phyloP scores from a whole-genome alignment of 2,329 filamentous ascomycete species.

The Elsinoe ampelina region DNA sequence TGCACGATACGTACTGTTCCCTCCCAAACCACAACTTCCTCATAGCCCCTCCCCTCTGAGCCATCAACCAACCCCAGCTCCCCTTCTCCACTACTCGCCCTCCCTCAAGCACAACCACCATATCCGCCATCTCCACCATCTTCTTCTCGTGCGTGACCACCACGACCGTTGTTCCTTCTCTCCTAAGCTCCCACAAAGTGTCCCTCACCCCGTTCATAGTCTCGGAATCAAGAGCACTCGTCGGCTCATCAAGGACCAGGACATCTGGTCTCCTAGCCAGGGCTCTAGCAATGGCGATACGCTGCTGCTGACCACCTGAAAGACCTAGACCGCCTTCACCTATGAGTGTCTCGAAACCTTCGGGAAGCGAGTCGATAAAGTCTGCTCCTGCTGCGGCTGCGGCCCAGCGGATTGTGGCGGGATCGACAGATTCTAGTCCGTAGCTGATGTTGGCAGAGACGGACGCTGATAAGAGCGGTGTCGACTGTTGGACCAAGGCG shows the following conservation, averaged over 20 bases:
- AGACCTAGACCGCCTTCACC: constrained; percentile 67
- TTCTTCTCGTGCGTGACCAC: constrained; percentile 73
- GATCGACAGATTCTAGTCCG: constrained; percentile 52
- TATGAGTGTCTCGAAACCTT: constrained; percentile 62
- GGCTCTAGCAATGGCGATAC: constrained; percentile 71
- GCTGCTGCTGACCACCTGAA: constrained; percentile 75
- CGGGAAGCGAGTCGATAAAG: constrained; percentile 63
- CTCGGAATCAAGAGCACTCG: constrained; percentile 65
- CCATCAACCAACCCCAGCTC: constrained; percentile 51
- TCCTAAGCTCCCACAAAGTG: constrained; percentile 50
- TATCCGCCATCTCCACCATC: constrained; percentile 77
- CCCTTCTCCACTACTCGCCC: constrained; percentile 60
- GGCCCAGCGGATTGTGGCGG: constrained; percentile 44
- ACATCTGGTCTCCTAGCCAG: constrained; percentile 61
- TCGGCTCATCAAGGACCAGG: constrained; percentile 79
- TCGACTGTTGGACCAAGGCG: constrained; percentile 60
- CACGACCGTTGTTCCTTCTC: constrained; percentile 49
- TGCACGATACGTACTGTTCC: not conserved
- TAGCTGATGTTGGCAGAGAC: constrained; percentile 78
- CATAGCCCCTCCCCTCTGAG: constrained; percentile 24
- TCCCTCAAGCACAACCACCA: constrained; percentile 63
- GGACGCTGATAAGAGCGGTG: constrained; percentile 67
- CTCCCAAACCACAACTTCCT: constrained; percentile 7
- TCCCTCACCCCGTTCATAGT: constrained; percentile 55
- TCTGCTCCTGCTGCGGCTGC: constrained; percentile 56